Base-by-base conservation (phyloP, 2,329 filamentous ascomycete genomes). In the Colletotrichum lupini region DNA sequence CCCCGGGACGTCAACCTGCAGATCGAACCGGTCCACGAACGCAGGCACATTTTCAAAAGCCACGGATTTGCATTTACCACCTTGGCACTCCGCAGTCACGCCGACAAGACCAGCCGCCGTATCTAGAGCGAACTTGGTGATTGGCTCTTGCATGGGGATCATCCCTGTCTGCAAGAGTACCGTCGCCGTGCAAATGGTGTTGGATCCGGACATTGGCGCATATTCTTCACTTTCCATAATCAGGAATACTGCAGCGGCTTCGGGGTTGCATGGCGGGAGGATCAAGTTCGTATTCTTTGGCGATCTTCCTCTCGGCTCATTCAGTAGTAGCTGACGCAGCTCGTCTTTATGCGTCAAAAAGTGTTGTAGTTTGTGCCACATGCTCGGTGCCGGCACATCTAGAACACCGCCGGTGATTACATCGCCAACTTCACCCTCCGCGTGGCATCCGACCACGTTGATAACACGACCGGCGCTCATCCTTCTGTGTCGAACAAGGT, bases 351-450 rank as follows among this genome's bases (percentile, higher is more conserved):
- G 81, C 42, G 78, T 77, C 72, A 79, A 78, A 73, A 87, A 85
- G 75, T 86, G 78, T 4, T 80, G 75, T 22, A 88, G 76, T 74
- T 88, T 88, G 4, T 87, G 85, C 70, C 81, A 85, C 86, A 88
- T 87, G 22, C 83, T 86, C 37, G 82, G 82, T 12, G 82, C 83
- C 1, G 80, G 77, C 1, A 82, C 79, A 42, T 88, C 85, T 1
- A 84, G 79, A 3, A 87, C 84, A 22, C 86, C 87, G 19, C 85
- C 85, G 12, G 83, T 81, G 58, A 88, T 82, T 14, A 88, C 87
- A 76, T 88, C 86, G 62, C 87, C 84, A 0, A 87, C 84, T 76
- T 83, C 82, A 63, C 85, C 85, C 73, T 82, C 83, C 14, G 82
- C 80, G 55, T 85, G 84, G 70, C 79, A 80, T 46, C 81, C 79